Conservation (phyloP, 805 yeast genomes). For the Phaffomyces opuntiae region DNA sequence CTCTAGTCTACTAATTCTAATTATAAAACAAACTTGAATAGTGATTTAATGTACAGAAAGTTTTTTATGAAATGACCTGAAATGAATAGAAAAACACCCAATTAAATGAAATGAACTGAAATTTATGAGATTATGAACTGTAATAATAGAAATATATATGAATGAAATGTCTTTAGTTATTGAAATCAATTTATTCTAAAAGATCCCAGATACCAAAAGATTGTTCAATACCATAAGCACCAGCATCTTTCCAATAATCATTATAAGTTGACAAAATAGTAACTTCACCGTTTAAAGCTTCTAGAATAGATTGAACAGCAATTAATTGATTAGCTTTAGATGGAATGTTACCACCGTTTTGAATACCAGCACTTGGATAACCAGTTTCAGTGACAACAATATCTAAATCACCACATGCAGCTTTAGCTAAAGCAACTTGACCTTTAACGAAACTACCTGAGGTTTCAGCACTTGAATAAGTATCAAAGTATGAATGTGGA, state of each 20-base stretch:
- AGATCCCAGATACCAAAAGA: constrained; percentile 59
- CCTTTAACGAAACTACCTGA: constrained; percentile 67
- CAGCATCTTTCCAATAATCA: constrained; percentile 85
- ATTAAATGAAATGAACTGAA: not conserved
- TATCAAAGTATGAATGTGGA: constrained; percentile 80
- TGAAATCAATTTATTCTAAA: constrained; percentile 7
- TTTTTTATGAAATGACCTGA: too few species aligned
- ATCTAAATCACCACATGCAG: constrained; percentile 45
- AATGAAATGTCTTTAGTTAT: not conserved
- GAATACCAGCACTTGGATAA: constrained; percentile 69
- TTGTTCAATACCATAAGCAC: constrained; percentile 80
- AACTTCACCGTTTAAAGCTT: constrained; percentile 48
- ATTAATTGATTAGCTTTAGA: constrained; percentile 57
- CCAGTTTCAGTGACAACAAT: constrained; percentile 82
- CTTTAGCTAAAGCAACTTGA: constrained; percentile 50
- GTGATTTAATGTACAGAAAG: too few species aligned
- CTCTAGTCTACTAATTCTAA: too few species aligned
- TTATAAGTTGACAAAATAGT: constrained; percentile 75
- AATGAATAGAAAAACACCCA: too few species aligned
- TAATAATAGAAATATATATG: too few species aligned
- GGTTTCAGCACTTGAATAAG: constrained; percentile 47
- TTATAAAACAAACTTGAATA: too few species aligned
- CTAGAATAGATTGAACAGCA: constrained; percentile 61
- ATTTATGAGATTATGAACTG: not conserved
- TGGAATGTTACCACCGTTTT: constrained; percentile 73